phyloP scores from a whole-genome alignment of 2,329 filamentous ascomycete genomes.

The Colletotrichum caudatum region DNA sequence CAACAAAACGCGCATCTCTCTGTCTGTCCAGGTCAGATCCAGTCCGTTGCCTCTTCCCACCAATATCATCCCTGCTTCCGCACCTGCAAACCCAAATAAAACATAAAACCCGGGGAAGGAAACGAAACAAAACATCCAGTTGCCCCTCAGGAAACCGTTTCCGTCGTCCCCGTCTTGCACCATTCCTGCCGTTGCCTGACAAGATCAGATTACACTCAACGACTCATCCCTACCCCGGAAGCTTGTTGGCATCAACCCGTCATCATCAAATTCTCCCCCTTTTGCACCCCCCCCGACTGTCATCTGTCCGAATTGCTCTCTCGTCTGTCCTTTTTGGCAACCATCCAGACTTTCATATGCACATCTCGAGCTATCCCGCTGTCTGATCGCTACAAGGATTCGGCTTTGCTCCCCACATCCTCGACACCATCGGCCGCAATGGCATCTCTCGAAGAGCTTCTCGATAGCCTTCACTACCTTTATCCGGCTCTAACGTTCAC shows the following conservation, averaged over 20 bases:
- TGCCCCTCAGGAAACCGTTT: slow-evolving; percentile 25
- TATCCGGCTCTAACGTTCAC: slow-evolving; percentile 68
- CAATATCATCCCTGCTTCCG: slow-evolving; percentile 6
- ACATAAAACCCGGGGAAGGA: slow-evolving; percentile 21
- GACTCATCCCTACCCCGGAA: slow-evolving; percentile 8
- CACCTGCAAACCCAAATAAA: slow-evolving; percentile 7
- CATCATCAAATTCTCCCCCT: slow-evolving; percentile 10
- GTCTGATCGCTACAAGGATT: neutral
- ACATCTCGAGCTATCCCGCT: neutral
- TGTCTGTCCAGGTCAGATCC: slow-evolving; percentile 1
- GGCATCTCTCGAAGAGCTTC: slow-evolving; percentile 48
- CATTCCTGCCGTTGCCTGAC: slow-evolving; percentile 22
- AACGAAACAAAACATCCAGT: slow-evolving; percentile 27
- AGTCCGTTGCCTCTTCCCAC: slow-evolving; percentile 2
- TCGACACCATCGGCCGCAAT: slow-evolving; percentile 28
- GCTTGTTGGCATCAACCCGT: neutral
- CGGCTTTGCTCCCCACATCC: neutral
- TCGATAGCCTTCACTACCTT: slow-evolving; percentile 66
- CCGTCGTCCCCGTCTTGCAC: slow-evolving; percentile 28
- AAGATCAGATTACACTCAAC: slow-evolving; percentile 20
- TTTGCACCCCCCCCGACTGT: neutral
- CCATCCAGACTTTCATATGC: neutral
- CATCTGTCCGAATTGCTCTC: neutral
- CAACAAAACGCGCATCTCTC: slow-evolving; percentile 19
- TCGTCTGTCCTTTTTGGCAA: neutral